Conservation (phyloP, 1,284 basidiomycete genomes). For the Fomes fomentarius region DNA sequence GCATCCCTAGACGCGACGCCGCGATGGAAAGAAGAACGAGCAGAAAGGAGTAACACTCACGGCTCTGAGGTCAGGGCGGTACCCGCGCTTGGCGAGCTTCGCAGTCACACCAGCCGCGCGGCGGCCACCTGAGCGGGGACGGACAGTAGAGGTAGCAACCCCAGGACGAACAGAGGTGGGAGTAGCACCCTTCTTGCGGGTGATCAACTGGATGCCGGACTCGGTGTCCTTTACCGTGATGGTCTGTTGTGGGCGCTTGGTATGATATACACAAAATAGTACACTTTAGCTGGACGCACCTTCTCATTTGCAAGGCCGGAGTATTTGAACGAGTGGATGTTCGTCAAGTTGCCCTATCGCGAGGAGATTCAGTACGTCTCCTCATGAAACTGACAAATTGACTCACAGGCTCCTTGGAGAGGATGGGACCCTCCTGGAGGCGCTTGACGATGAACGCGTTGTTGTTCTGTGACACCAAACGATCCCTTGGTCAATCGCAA, state of each 20-base stretch:
- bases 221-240: conserved; percentile 67
- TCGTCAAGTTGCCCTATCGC: conserved; percentile 79
- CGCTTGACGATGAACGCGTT: conserved; percentile 87
- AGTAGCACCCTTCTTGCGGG: conserved; percentile 70
- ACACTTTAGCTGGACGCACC: conserved; percentile 46
- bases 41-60: conserved; percentile 54
- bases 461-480: conserved; percentile 55
- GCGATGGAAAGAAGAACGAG: conserved; percentile 20
- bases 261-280: background rate
- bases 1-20: too few species aligned
- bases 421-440: conserved; percentile 69
- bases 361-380: background rate
- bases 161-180: conserved; percentile 55
- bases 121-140: conserved; percentile 75
- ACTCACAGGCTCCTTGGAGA: conserved; percentile 84
- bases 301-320: conserved; percentile 86
- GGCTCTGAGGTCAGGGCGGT: conserved; percentile 81
- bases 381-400: too few species aligned
- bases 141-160: conserved; percentile 57
- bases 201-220: conserved; percentile 67
- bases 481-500: conserved; percentile 8
- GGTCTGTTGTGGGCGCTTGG: conserved; percentile 45
- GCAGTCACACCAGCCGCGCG: conserved; percentile 76
- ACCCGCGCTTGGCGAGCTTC: conserved; percentile 69
- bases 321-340: conserved; percentile 88